Base-by-base conservation (phyloP, 2,329 filamentous ascomycete genomes). In the Fusarium acutatum region DNA sequence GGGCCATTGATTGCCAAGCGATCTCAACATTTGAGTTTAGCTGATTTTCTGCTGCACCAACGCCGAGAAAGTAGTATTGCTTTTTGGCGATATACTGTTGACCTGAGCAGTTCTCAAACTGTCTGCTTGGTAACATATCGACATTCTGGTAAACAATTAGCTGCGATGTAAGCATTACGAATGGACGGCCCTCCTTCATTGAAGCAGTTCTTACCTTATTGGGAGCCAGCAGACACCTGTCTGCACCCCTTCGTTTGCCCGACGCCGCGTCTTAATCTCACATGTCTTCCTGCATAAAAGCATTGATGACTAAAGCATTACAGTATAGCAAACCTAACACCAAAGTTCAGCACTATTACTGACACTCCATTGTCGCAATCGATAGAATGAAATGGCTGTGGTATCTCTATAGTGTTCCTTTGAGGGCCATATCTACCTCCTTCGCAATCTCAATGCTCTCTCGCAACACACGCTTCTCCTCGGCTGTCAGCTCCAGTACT, bases 371-470 rank as follows among this genome's bases (percentile, higher is more conserved):
- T 24, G 22, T 18, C 47, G 22, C 12, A 20, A 24, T 22, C 2
- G 3, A 26, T 22, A 15, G 9, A 11, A 6, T 22, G 15, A 17
- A 35, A 26, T 22, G 5, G 18, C n/a, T 22, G 7, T 26, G n/a
- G 5, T 26, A 30, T 24, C 2, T 22, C 26, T 54, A n/a, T 18
- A 4, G 4, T 35, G 8, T 60, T 4, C 10, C 35, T 43, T 49
- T 15, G 5, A 73, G 32, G 18, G 47, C 30, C 11, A 12, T 24
- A 7, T 74, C 72, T 15, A 73, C 72, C 40, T 38, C 28, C 41
- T 61, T 73, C 13, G 69, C 73, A 4, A 34, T 63, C 9, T 61
- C 18, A 22, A 73, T 73, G 12, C 60, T 73, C 7, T 62, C 58
- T 1, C 50, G 15, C 1, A 75, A 44, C 15, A 71, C 57, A 6